Evolutionary conservation across 139 green algal species (phyloP).

Genomic region (Pleodorina starrii): DNA sequence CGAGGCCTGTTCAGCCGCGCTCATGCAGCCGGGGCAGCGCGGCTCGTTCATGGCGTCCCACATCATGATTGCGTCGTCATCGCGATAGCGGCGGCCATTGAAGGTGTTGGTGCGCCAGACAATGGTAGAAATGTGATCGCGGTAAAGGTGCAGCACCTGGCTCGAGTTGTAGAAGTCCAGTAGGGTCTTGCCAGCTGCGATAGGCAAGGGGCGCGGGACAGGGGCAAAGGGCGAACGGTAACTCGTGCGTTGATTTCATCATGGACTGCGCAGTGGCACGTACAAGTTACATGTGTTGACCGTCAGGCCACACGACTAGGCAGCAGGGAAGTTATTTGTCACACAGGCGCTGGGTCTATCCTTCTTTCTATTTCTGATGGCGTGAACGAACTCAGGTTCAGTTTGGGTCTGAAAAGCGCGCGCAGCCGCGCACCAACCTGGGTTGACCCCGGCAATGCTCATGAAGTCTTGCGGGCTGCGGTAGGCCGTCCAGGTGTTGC

Average conservation of each 20-base stretch:
- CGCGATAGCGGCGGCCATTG: slow-evolving; percentile 19
- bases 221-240: too few relatives aligned
- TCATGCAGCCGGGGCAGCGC: slow-evolving; percentile 18
- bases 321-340: too few relatives aligned
- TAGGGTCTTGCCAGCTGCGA: background rate
- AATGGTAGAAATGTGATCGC: slow-evolving; percentile 40
- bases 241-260: too few relatives aligned
- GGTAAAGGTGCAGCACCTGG: slow-evolving; percentile 10
- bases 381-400: too few relatives aligned
- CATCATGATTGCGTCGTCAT: slow-evolving; percentile 40
- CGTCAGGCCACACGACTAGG: too few relatives aligned
- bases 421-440: too few relatives aligned
- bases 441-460: slow-evolving; percentile 16
- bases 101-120: slow-evolving; percentile 40
- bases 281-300: too few relatives aligned
- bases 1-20: background rate
- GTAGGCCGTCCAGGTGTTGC: slow-evolving; percentile 50
- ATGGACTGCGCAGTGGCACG: too few relatives aligned
- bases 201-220: too few relatives aligned
- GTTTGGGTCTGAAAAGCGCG: too few relatives aligned
- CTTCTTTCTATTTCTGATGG: too few relatives aligned
- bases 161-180: slow-evolving; percentile 10
- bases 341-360: too few relatives aligned
- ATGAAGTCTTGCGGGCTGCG: slow-evolving; percentile 48
- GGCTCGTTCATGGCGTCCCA: slow-evolving; percentile 35